phyloP scores from a whole-genome alignment of 2,329 filamentous ascomycete species.

The Diaporthe vaccinii region DNA sequence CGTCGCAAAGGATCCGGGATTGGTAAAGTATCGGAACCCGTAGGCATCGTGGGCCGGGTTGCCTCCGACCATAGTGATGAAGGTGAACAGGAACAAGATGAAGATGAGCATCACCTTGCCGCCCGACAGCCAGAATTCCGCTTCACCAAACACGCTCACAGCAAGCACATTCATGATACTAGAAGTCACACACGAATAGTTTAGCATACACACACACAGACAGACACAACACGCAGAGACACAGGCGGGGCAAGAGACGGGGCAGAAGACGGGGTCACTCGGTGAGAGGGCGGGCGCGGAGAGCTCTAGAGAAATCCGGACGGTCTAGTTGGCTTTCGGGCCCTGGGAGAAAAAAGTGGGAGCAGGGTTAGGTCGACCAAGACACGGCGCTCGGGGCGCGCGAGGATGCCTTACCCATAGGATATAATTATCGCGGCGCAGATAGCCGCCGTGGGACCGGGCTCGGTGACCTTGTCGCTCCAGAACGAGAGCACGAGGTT shows the following conservation, averaged over 20 bases:
- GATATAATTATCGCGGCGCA: constrained; percentile 68
- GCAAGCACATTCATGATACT: constrained; percentile 74
- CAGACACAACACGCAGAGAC: not conserved
- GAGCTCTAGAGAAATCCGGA: constrained; percentile 27
- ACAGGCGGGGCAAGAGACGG: not conserved
- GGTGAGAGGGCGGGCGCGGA: constrained; percentile 21
- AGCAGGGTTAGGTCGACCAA: not conserved
- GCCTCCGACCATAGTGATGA: constrained; percentile 83
- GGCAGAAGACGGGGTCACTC: constrained; percentile 23
- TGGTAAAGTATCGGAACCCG: constrained; percentile 79
- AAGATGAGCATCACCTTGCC: constrained; percentile 77
- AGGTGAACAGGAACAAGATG: constrained; percentile 79
- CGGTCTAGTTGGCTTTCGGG: constrained; percentile 24
- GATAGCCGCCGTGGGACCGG: constrained; percentile 59
- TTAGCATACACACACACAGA: constrained; percentile 31
- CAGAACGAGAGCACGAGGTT: constrained; percentile 61
- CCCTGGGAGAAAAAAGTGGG: not conserved
- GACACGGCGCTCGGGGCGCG: not conserved
- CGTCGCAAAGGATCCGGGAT: constrained; percentile 74
- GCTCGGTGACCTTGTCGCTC: constrained; percentile 54
- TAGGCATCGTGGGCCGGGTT: constrained; percentile 78
- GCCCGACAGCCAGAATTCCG: constrained; percentile 77
- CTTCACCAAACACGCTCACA: constrained; percentile 76
- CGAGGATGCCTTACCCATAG: constrained; percentile 63
- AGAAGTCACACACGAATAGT: constrained; percentile 46